Conservation (phyloP, 2,329 filamentous ascomycete species). For the Hortaea sp. region DNA sequence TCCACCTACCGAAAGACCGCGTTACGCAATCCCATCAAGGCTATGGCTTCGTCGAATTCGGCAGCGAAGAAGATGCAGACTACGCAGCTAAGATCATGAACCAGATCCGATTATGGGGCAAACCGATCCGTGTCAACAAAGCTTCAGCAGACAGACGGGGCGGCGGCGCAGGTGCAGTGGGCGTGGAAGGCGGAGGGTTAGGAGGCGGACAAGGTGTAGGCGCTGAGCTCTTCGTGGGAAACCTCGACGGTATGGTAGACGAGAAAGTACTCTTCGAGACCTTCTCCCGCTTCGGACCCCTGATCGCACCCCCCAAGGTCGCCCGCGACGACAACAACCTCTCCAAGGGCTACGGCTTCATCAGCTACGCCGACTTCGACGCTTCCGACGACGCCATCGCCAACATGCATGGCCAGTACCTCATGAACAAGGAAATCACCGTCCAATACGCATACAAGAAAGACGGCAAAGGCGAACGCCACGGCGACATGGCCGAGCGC, state of each 20-base stretch:
- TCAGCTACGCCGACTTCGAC: constrained; percentile 88
- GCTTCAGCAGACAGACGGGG: constrained; percentile 88
- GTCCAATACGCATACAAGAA: constrained; percentile 99
- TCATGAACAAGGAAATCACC: constrained; percentile 92
- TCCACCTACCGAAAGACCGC: constrained; percentile 95
- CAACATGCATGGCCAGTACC: constrained; percentile 91
- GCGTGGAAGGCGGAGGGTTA: constrained; percentile 85
- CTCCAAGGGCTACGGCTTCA: constrained; percentile 93
- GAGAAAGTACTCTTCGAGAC: constrained; percentile 94
- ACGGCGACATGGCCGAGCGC: constrained; percentile 88
- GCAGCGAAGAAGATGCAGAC: constrained; percentile 87
- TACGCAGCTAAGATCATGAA: constrained; percentile 97
- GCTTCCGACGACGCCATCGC: constrained; percentile 82
- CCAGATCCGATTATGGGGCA: constrained; percentile 83
- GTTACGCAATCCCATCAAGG: constrained; percentile 95
- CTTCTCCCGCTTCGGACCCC: constrained; percentile 81
- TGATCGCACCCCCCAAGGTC: constrained; percentile 79
- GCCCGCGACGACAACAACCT: constrained; percentile 80
- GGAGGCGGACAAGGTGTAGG: constrained; percentile 85
- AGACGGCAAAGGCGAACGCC: constrained; percentile 91
- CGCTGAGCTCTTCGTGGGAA: constrained; percentile 93
- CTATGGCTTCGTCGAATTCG: constrained; percentile 98
- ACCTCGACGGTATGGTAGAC: constrained; percentile 86
- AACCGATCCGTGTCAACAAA: constrained; percentile 95
- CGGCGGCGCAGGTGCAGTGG: constrained; percentile 59